phyloP scores from a whole-genome alignment of 1,284 basidiomycete species.

The Apiotrichum domesticum region DNA sequence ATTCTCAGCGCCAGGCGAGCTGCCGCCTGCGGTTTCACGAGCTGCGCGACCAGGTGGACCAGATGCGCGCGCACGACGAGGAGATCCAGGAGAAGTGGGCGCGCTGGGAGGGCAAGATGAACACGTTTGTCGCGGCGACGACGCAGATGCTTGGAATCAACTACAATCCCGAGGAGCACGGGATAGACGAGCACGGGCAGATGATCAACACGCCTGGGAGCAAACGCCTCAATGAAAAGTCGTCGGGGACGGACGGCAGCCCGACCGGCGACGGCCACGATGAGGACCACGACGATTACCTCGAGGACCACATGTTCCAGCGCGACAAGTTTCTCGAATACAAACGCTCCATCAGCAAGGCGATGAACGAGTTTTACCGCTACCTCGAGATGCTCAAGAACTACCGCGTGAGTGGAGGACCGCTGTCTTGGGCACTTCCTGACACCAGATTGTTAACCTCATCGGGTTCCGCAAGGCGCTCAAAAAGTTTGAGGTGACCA shows the following conservation, averaged over 20 bases:
- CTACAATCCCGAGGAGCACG: neutral
- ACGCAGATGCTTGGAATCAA: neutral
- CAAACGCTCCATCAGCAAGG: slow-evolving; percentile 72
- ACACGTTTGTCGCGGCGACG: neutral
- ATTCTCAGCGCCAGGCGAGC: slow-evolving; percentile 48
- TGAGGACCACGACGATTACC: neutral
- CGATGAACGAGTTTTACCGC: slow-evolving; percentile 79
- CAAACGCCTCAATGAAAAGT: neutral
- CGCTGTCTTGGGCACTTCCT: too few species aligned
- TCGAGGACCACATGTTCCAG: slow-evolving; percentile 58
- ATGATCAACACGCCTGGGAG: too few species aligned
- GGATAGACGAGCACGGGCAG: neutral
- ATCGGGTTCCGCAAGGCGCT: slow-evolving; percentile 85
- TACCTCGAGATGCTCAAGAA: slow-evolving; percentile 70
- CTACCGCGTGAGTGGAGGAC: slow-evolving; percentile 52
- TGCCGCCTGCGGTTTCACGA: neutral
- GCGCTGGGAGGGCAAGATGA: neutral
- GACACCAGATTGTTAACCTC: slow-evolving; percentile 60
- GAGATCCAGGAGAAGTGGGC: neutral
- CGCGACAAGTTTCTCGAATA: slow-evolving; percentile 59
- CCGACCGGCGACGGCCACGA: too few species aligned
- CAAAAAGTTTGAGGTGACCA: slow-evolving; percentile 89
- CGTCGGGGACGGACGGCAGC: neutral
- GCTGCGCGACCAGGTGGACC: neutral
- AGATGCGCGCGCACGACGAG: neutral